Evolutionary conservation across 129 eudicot species (phyloP), one percentile per base, ranked within the genome.

Genomic region (Arctium minus): DNA sequence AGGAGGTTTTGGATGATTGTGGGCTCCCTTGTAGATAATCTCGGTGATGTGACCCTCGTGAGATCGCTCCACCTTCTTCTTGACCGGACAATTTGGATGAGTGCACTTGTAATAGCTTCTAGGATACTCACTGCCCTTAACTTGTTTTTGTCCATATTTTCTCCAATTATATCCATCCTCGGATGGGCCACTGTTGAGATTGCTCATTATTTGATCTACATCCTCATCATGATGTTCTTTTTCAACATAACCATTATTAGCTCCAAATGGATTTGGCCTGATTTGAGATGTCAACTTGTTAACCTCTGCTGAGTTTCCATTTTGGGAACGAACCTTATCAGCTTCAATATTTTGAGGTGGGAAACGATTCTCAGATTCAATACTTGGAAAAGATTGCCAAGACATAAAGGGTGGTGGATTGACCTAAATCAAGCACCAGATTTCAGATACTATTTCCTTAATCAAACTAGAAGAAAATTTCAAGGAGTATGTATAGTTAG

Each of bases 21-120:
- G 97, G 44, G 91, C 88, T 27, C 94, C 94, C 68, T 89, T 90
- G 80, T 92, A 92, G 77, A 90, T 88, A 36, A 92, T 92, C 83
- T 92, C 92, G 0, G 94, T 90, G 42, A 90, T 86, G 78, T 90
- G 92, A 71, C 97, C 97, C 30, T 92, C 94, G 1, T 74, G 89
- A 46, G 94, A 90, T 70, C 92, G 81, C 79, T 90, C 94, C 70
- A 90, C 92, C 72, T 92, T 89, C 81, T 92, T 92, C 88, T 91
- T 92, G 50, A 92, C 94, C 0, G 86, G 91, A 80, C 97, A 92
- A 73, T 87, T 86, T 71, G 85, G 84, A 74, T 88, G 89, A 17
- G 97, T 92, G 89, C 97, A 92, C 85, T 92, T 92, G 85, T 90
- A 92, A 85, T 90, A 92, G 80, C 97, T 90, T 70, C 97, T 85